phyloP scores from a whole-genome alignment of 768 basidiomycete species.

The Mrakia gelida region DNA sequence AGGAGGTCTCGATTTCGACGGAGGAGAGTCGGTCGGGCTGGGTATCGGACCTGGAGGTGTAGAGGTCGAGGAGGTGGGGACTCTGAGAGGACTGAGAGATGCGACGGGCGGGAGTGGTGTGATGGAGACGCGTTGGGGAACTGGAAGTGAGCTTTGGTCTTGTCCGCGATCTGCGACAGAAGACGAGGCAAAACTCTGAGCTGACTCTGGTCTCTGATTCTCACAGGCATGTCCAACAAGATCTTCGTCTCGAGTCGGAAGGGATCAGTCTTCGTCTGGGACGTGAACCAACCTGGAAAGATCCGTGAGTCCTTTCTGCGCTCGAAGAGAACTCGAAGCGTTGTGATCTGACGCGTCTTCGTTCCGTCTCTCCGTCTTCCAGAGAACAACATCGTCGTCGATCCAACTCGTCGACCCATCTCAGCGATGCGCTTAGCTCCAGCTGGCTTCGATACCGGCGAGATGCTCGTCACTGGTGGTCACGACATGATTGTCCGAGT shows the following conservation, averaged over 20 bases:
- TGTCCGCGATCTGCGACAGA: too few species aligned
- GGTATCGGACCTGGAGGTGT: slow-evolving; percentile 19
- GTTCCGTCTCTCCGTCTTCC: neutral
- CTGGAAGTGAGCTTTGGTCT: slow-evolving; percentile 9
- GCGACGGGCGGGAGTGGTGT: slow-evolving; percentile 29
- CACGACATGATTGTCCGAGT: slow-evolving; percentile 29
- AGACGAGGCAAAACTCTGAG: too few species aligned
- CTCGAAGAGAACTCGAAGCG: neutral
- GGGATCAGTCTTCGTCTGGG: slow-evolving; percentile 28
- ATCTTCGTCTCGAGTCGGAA: slow-evolving; percentile 28
- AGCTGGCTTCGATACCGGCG: slow-evolving; percentile 4
- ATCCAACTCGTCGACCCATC: slow-evolving; percentile 25
- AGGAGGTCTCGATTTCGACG: neutral
- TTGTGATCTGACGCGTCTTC: neutral
- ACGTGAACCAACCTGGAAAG: slow-evolving; percentile 24
- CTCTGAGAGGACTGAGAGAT: slow-evolving; percentile 25
- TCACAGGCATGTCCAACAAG: slow-evolving; percentile 9
- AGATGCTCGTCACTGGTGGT: slow-evolving; percentile 26
- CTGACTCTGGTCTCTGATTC: neutral
- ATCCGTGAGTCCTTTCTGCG: slow-evolving; percentile 8
- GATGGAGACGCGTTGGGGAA: slow-evolving; percentile 25
- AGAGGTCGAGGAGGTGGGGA: slow-evolving; percentile 5
- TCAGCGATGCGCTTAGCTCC: slow-evolving; percentile 24
- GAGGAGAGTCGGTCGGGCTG: neutral
- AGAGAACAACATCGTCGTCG: slow-evolving; percentile 24